A percentile compares a stretch with the other conserved stretches of the same genome.
phyloP scores from a whole-genome alignment of 2,329 filamentous ascomycete species.

The Colletotrichum chrysophilum region DNA sequence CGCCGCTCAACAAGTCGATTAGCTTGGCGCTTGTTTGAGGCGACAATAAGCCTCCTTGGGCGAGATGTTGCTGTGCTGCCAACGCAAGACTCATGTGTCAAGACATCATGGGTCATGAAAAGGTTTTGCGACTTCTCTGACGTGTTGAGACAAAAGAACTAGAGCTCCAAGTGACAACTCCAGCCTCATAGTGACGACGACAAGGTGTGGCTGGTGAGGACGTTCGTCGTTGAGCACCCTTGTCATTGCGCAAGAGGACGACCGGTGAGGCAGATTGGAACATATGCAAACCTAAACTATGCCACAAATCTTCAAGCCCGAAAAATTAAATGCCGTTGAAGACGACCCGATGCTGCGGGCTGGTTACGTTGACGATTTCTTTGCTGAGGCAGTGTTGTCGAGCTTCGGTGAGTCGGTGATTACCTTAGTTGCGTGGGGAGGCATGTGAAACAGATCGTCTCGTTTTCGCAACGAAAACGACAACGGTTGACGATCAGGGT shows the following conservation, averaged over 20 bases:
- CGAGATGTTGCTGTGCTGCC: neutral
- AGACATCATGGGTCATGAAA: neutral
- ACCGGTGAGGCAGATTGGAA: neutral
- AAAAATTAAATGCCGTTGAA: neutral
- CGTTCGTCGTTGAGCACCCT: fast-evolving
- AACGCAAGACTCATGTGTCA: neutral
- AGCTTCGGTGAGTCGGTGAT: neutral
- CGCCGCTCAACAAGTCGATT: fast-evolving
- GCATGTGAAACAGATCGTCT: neutral
- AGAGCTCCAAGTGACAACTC: fast-evolving
- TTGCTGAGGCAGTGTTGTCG: neutral
- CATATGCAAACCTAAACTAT: neutral
- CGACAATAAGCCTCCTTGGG: neutral
- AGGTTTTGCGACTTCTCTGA: neutral
- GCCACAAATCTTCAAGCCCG: too few relatives aligned
- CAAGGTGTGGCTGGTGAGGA: neutral
- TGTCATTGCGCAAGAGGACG: neutral
- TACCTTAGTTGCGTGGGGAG: neutral
- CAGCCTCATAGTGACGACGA: neutral
- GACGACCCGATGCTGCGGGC: neutral
- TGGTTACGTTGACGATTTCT: neutral
- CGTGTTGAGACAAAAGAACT: neutral
- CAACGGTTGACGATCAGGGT: neutral
- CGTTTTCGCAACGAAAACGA: neutral
- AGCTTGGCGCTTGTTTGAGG: neutral